Percentiles rank a stretch among this genome's conserved stretches.
Conservation (phyloP, 1,284 basidiomycete species). For the Coniophora puteana region DNA sequence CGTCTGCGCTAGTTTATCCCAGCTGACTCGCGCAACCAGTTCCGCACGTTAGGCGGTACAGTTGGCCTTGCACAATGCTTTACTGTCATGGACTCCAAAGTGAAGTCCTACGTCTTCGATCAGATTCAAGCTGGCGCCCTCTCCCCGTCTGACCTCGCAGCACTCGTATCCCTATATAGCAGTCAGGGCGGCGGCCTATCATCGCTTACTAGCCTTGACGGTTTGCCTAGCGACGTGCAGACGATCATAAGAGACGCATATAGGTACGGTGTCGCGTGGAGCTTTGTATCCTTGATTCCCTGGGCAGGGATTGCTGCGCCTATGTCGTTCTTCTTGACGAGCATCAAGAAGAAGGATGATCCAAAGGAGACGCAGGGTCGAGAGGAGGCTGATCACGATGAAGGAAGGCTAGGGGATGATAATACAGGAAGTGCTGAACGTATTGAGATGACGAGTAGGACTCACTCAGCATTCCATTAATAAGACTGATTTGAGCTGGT, state of each 20-base stretch:
- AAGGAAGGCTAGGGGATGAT: no score
- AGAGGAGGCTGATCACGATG: not conserved
- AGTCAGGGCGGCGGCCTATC: constrained; percentile 23
- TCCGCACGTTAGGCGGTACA: constrained; percentile 45
- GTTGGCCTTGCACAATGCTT: constrained; percentile 49
- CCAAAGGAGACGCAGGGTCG: not conserved
- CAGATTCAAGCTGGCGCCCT: constrained; percentile 25
- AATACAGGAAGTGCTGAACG: no score
- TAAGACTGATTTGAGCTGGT: no score
- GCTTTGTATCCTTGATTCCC: constrained; percentile 43
- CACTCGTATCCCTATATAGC: constrained; percentile 18
- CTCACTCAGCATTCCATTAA: no score
- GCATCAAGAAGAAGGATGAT: constrained; percentile 23
- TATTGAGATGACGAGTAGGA: no score
- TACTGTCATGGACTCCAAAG: constrained; percentile 43
- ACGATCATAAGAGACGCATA: constrained; percentile 36
- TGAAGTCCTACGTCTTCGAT: constrained; percentile 28
- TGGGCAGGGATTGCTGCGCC: constrained; percentile 39
- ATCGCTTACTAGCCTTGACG: constrained; percentile 32
- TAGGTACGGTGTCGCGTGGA: constrained; percentile 36
- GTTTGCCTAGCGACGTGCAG: constrained; percentile 33
- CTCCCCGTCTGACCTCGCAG: constrained; percentile 20
- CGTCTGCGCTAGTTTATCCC: not conserved
- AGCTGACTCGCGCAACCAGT: constrained; percentile 23
- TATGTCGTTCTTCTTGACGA: constrained; percentile 34